These are phyloP conservation scores for Beauveria asiatica DNA, from an alignment of 2,329 filamentous ascomycete genomes.

Conservation along the genomic window DNA sequence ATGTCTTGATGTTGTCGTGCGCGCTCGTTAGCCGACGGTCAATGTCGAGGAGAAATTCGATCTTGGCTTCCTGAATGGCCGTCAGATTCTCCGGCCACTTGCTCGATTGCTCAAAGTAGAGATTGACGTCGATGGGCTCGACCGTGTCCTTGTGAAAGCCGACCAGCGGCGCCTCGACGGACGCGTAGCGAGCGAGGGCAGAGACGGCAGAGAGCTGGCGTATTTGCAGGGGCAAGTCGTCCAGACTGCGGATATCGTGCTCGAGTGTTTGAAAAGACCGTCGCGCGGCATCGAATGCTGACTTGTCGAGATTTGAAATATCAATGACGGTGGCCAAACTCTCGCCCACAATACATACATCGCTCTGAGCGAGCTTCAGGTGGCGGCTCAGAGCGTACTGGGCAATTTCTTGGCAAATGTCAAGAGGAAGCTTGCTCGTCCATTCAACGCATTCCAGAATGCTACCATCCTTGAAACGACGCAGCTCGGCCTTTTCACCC, in stretches of 20 bases:
- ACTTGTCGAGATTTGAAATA: constrained; percentile 37
- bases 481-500: constrained; percentile 86
- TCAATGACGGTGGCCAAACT: constrained; percentile 42
- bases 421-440: constrained; percentile 53
- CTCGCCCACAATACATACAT: constrained; percentile 42
- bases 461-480: constrained; percentile 90
- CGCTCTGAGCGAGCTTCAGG: constrained; percentile 49
- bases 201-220: constrained; percentile 69
- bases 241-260: constrained; percentile 64
- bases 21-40: constrained; percentile 58
- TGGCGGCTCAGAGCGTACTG: constrained; percentile 63
- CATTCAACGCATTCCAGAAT: constrained; percentile 91
- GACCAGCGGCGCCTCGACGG: constrained; percentile 36
- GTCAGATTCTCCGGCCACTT: constrained; percentile 89
- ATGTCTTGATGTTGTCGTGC: constrained; percentile 53
- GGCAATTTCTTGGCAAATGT: constrained; percentile 73
- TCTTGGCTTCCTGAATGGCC: constrained; percentile 88
- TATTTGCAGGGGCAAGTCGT: constrained; percentile 80
- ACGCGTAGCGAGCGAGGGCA: constrained; percentile 65
- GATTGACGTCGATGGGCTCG: constrained; percentile 63
- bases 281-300: constrained; percentile 59
- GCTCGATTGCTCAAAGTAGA: constrained; percentile 88
- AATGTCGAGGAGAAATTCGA: constrained; percentile 77
- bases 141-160: constrained; percentile 35
- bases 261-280: constrained; percentile 67